phyloP scores from a whole-genome alignment of 2,329 filamentous ascomycete species.

The Trichoderma brevicompactum region DNA sequence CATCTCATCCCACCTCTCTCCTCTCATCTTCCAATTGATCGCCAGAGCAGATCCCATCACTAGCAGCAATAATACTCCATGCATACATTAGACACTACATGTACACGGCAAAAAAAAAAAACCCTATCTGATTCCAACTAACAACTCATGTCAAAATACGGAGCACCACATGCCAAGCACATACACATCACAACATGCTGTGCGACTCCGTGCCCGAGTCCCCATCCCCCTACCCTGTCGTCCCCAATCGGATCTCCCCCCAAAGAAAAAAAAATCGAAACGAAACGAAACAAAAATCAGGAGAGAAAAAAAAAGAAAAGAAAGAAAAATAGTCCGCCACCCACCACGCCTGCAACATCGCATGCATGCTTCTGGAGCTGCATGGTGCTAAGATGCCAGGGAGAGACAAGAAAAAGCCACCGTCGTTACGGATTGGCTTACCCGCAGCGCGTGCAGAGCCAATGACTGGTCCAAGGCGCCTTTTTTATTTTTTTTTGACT shows the following conservation, averaged over 20 bases:
- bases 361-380: background rate
- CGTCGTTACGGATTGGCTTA: slow-evolving; percentile 13
- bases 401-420: background rate
- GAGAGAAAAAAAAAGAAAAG: background rate
- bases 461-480: background rate
- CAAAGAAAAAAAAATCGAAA: background rate
- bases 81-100: no score
- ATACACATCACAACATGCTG: no score
- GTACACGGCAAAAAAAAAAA: background rate
- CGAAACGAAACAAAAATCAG: background rate
- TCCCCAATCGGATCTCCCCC: slow-evolving; percentile 22
- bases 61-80: no score
- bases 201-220: background rate
- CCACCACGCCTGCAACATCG: no score
- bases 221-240: background rate
- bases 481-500: no score
- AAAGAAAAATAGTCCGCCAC: background rate
- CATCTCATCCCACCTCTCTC: no score
- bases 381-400: background rate
- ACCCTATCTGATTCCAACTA: background rate
- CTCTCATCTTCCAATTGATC: no score
- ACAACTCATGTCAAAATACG: background rate
- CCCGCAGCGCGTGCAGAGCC: slow-evolving; percentile 10
- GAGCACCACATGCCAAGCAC: no score
- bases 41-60: no score